Evolutionary conservation across 768 basidiomycete genomes (phyloP).

Genomic region (Mycena kentingensis): DNA sequence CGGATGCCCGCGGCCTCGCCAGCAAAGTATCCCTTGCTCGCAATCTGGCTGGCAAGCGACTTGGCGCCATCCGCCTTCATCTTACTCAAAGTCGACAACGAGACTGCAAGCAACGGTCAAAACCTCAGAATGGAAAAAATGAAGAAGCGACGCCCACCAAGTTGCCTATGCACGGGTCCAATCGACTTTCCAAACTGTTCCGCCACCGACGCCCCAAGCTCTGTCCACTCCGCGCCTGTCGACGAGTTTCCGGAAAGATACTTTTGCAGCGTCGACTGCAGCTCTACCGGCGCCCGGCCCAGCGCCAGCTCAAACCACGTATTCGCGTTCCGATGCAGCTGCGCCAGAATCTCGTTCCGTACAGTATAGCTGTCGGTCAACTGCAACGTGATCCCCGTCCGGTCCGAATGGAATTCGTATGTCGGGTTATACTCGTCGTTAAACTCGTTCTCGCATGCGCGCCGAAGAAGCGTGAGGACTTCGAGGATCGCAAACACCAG

Average conservation of each 20-base stretch:
- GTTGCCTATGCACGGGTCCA: slow-evolving; percentile 72
- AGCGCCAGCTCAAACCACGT: slow-evolving; percentile 88
- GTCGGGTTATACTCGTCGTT: slow-evolving; percentile 93
- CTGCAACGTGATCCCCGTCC: slow-evolving; percentile 71
- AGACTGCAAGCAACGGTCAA: slow-evolving; percentile 40
- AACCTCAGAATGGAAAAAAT: slow-evolving; percentile 3
- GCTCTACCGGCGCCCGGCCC: slow-evolving; percentile 85
- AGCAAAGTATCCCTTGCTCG: slow-evolving; percentile 86
- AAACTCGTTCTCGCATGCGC: slow-evolving; percentile 88
- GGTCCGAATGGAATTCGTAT: slow-evolving; percentile 80
- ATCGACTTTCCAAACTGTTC: slow-evolving; percentile 83
- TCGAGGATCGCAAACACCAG: slow-evolving; percentile 91
- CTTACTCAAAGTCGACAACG: slow-evolving; percentile 52
- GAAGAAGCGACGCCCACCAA: slow-evolving; percentile 49
- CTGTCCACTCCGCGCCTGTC: slow-evolving; percentile 72
- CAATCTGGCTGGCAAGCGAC: slow-evolving; percentile 79
- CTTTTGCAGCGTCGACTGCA: slow-evolving; percentile 94
- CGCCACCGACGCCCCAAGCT: slow-evolving; percentile 90
- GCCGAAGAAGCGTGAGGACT: slow-evolving; percentile 83
- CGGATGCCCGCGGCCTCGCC: slow-evolving; percentile 85
- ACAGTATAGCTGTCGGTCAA: slow-evolving; percentile 85
- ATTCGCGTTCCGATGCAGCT: slow-evolving; percentile 71
- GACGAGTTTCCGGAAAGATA: slow-evolving; percentile 79
- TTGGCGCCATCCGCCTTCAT: slow-evolving; percentile 84
- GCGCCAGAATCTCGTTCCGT: slow-evolving; percentile 80